Base-by-base conservation (phyloP, 805 yeast species). In the Metschnikowia amazonensis region DNA sequence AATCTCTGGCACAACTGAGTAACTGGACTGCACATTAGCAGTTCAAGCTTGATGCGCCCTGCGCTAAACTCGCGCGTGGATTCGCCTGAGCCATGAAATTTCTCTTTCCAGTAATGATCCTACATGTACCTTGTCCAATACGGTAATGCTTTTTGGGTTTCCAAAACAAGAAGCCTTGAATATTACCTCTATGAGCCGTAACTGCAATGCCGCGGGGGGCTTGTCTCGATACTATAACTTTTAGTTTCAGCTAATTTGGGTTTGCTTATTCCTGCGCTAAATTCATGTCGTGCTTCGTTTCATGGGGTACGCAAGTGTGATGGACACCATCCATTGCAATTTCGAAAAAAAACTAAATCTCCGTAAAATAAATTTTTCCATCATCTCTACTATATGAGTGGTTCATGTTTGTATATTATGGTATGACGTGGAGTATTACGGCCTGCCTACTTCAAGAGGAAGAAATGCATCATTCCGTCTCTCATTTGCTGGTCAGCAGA, bases 391-490 rank as follows among this genome's bases (percentile, higher is more conserved):
- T 21, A 21, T 21, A 6, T 21, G 29, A 10, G 1, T 18, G 14
- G 9, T 34, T 34, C 37, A 20, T 34, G n/a, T 34, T 34, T 24
- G 29, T 35, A 7, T 35, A 35, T 35, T 35, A 35, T 37, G 41
- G 41, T 37, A 37, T 36, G 40, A 36, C 24, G 31, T 25, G 31
- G 40, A 24, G n/a, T 24, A 36, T 25, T 17, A 36, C 30, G 31
- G 14, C 13, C 11, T 34, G 36, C 25, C 36, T 36, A 49, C 43
- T 51, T 49, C 23, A 44, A 34, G 34, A 49, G 48, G 32, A 49
- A 49, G 43, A 47, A 49, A 25, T 39, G 48, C 35, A 47, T n/a
- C 49, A 47, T 39, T 14, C 46, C 53, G 21, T 42, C 51, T 35
- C 34, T 47, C 30, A 51, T 21, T n/a, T 47, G 45, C 13, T 18